Evolutionary conservation across 2,329 filamentous ascomycete genomes (phyloP), one percentile per base, ranked within the genome.

Genomic region (Daldinia sp.): DNA sequence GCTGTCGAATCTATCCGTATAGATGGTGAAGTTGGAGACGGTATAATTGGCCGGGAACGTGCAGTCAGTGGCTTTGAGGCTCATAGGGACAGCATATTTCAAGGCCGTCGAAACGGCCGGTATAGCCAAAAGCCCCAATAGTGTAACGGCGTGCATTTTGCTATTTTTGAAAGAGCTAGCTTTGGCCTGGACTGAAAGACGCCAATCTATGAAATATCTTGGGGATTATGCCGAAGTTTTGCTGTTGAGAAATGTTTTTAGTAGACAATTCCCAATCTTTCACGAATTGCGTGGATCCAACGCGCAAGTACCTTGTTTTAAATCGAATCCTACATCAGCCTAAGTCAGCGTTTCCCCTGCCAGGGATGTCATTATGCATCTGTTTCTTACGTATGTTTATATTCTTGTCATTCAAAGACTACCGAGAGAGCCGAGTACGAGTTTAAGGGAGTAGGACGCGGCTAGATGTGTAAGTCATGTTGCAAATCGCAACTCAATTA

Each of bases 11-110:
- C 48, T 60, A 63, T 74, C 71, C 12, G 72, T 72, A 41, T 66
- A 74, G 20, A 65, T 70, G 23, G 58, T 74, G 66, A 78, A 77
- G 61, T 75, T 62, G 39, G 72, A 59, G 35, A 78, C 70, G 5
- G 68, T 69, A 64, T 70, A 78, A 20, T 74, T 67, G 23, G 69
- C 70, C 15, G 77, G 77, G 37, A 75, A 50, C 18, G 59, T 70
- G 61, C 76, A 78, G 53, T 71, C 63, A 23, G 55, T 65, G 10
- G 67, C 70, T 35, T 71, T 67, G 18, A 77, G 65, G 55, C 35
- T 68, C 10, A 54, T 59, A 23, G 75, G 75, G 20, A 76, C 46
- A 7, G 68, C 56, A 63, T 78, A 78, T 55, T 73, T 73, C 51
- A 76, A 55, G 20, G 74, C 37, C 53, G 71, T 72, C n/a, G 74